Evolutionary conservation across 305 asterid genomes (phyloP), one percentile per base, ranked within the genome.

Genomic region (Fraxinus dipetala): DNA sequence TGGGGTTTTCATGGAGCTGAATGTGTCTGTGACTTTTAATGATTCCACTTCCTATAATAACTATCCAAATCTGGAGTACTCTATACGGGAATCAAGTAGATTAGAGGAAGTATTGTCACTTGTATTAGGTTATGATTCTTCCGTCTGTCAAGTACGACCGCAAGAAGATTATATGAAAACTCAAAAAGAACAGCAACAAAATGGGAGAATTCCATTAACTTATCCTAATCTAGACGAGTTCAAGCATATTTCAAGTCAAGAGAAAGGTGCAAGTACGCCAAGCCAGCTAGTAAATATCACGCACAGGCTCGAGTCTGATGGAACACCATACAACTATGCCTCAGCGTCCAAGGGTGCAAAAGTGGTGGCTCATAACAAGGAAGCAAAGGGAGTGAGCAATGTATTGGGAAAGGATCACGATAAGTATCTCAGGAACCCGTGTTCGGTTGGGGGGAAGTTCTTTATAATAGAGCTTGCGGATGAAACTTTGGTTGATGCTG

Each of bases 271-370:
- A 61, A 84, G 84, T 54, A 75, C 92, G 1, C 89, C 92, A 16
- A 88, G 86, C 72, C 92, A 85, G 85, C 86, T 88, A 51, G 87
- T 88, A 9, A 93, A 91, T 86, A 90, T 93, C 84, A 91, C 96
- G 78, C 98, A 91, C 78, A 83, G 99, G 84, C 96, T 93, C 1
- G 97, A 96, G 86, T 95, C 97, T 16, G 98, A 94, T 56, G 99
- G 98, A 74, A 92, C 90, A 1, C 93, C 95, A 4, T 93, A 93
- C 87, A 93, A 96, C 85, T 94, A 96, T 84, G 99, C 99, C 77
- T 91, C 97, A 3, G 88, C 95, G 54, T 87, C 97, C 72, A 95
- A 94, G 89, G 99, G 99, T 76, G 98, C 99, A 18, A 96, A 96
- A 88, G 94, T 96, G 80, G 97, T 96, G 54, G 91, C 91, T 28